Evolutionary conservation across 1,284 basidiomycete genomes (phyloP).

Genomic region (Leccinum cinnamomeum): DNA sequence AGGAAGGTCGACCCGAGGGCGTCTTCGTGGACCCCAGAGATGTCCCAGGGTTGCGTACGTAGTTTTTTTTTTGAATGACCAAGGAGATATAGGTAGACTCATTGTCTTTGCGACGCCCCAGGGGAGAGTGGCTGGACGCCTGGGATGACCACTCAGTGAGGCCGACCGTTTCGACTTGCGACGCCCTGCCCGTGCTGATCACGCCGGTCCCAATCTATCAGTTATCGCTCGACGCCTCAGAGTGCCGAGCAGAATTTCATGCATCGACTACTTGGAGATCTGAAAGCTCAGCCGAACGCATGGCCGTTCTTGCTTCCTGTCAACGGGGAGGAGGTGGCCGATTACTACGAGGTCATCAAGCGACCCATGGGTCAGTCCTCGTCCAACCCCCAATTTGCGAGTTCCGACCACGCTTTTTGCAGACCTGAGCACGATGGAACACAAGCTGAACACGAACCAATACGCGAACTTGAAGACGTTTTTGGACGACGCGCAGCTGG

Average conservation of each 20-base stretch:
- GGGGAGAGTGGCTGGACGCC: slow-evolving; percentile 94
- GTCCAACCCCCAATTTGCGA: background rate
- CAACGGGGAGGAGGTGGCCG: slow-evolving; percentile 78
- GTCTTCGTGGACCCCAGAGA: slow-evolving; percentile 64
- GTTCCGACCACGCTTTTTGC: slow-evolving; percentile 2
- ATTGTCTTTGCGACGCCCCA: slow-evolving; percentile 32
- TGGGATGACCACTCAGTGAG: slow-evolving; percentile 78
- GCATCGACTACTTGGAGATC: slow-evolving; percentile 81
- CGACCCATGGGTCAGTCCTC: slow-evolving; percentile 85
- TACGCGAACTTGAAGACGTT: slow-evolving; percentile 82
- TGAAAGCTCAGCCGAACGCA: slow-evolving; percentile 78
- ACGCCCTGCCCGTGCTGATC: slow-evolving; percentile 3
- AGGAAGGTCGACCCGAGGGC: slow-evolving; percentile 49
- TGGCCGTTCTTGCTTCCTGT: slow-evolving; percentile 92
- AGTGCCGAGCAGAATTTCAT: slow-evolving; percentile 66
- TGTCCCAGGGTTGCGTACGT: slow-evolving; percentile 82
- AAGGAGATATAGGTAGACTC: slow-evolving; percentile 2
- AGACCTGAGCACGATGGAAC: slow-evolving; percentile 91
- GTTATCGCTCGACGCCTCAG: slow-evolving; percentile 47
- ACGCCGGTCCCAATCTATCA: slow-evolving; percentile 19
- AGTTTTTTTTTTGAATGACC: slow-evolving; percentile 8
- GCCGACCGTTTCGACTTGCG: slow-evolving; percentile 12
- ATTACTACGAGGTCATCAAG: slow-evolving; percentile 92
- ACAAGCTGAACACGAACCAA: slow-evolving; percentile 82
- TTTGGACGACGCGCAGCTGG: slow-evolving; percentile 76